Evolutionary conservation across 768 basidiomycete species (phyloP).

Genomic region (Termitomyces sp.): DNA sequence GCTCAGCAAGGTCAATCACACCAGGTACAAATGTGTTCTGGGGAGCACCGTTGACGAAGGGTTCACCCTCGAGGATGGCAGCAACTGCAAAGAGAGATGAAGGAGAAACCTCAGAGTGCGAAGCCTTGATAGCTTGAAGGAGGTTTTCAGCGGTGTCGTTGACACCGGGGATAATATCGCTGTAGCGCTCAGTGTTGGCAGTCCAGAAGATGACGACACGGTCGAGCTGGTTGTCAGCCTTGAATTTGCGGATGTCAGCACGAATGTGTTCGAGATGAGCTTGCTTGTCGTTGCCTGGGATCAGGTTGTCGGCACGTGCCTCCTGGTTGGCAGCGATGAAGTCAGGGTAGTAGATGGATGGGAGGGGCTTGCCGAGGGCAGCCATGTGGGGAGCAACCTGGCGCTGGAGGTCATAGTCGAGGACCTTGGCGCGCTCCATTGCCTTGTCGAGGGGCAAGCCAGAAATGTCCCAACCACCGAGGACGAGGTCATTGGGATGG

Average conservation of each 20-base stretch:
- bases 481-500: constrained; percentile 95
- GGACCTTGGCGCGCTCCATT: constrained; percentile 88
- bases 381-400: constrained; percentile 88
- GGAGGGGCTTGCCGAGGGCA: constrained; percentile 74
- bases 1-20: constrained; percentile 87
- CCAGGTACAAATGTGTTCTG: constrained; percentile 99
- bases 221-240: constrained; percentile 74
- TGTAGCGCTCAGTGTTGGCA: constrained; percentile 97
- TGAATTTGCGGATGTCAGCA: constrained; percentile 92
- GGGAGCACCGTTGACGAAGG: constrained; percentile 96
- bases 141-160: constrained; percentile 93
- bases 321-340: constrained; percentile 98
- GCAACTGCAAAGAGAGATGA: constrained; percentile 95
- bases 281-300: constrained; percentile 83
- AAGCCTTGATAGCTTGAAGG: constrained; percentile 71
- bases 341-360: constrained; percentile 95
- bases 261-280: constrained; percentile 89
- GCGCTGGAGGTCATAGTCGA: constrained; percentile 95
- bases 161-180: constrained; percentile 87
- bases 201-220: constrained; percentile 97
- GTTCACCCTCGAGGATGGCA: constrained; percentile 88
- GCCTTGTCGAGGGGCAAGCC: constrained; percentile 79
- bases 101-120: constrained; percentile 93
- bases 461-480: constrained; percentile 99
- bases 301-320: constrained; percentile 89